Evolutionary conservation across 2,329 filamentous ascomycete species (phyloP).

Genomic region (Fusarium sarcochroum): DNA sequence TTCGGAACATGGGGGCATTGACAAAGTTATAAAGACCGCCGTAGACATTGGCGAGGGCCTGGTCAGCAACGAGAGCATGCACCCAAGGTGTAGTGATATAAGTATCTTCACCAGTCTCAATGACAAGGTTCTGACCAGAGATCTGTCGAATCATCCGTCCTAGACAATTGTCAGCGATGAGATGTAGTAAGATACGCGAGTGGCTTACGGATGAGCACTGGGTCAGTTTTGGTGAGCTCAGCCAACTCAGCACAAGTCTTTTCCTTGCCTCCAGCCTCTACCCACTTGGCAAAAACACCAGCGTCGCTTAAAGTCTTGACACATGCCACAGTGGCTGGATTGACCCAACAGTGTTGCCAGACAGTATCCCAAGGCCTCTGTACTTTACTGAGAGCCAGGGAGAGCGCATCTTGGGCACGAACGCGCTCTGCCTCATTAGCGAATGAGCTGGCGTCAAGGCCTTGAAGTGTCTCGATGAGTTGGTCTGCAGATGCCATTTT

Average conservation of each 20-base stretch:
- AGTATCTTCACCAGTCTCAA: conserved; percentile 53
- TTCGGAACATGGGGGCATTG: conserved; percentile 50
- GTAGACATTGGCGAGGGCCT: conserved; percentile 51
- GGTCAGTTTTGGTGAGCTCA: conserved; percentile 52
- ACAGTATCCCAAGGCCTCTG: conserved; percentile 57
- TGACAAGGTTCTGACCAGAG: conserved; percentile 53
- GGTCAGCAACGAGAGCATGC: conserved; percentile 48
- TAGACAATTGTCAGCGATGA: conserved; percentile 5
- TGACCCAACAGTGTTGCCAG: conserved; percentile 57
- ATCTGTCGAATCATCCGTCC: conserved; percentile 55
- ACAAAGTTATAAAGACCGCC: conserved; percentile 53
- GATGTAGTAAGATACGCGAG: neutral
- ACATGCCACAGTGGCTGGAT: conserved; percentile 51
- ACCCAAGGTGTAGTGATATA: conserved; percentile 54
- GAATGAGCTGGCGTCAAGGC: conserved; percentile 49
- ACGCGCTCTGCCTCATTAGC: conserved; percentile 52
- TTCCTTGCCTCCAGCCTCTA: conserved; percentile 47
- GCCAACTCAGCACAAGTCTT: conserved; percentile 53
- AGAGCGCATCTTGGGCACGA: conserved; percentile 52
- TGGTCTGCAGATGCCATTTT: conserved; percentile 47
- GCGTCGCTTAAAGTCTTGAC: conserved; percentile 56
- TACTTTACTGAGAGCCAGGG: conserved; percentile 49
- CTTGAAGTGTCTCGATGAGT: conserved; percentile 46
- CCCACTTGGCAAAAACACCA: conserved; percentile 56
- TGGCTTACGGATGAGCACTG: conserved; percentile 50